phyloP scores from a whole-genome alignment of 2,329 filamentous ascomycete genomes.

The Trichophaea hybrida region DNA sequence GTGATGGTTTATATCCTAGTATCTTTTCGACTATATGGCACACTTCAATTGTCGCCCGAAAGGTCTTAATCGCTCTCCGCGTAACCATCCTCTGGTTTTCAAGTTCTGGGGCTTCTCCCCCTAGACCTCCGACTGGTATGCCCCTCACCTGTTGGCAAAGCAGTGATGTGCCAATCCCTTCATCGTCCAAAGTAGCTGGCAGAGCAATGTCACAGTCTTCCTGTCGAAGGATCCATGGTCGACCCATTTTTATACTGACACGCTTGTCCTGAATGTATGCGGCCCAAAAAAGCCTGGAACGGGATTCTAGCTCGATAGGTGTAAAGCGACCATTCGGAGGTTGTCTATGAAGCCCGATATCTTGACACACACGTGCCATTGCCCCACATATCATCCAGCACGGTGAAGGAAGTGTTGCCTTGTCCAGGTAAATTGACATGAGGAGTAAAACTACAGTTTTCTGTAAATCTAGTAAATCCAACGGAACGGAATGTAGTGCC shows the following conservation, averaged over 20 bases:
- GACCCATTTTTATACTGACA: conserved; percentile 25
- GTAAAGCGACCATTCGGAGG: conserved; percentile 18
- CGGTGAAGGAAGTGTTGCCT: conserved; percentile 26
- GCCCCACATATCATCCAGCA: conserved; percentile 27
- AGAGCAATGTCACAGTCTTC: conserved; percentile 25
- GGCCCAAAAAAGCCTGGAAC: conserved; percentile 26
- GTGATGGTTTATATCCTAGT: not conserved
- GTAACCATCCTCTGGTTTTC: not conserved
- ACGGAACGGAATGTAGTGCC: not conserved
- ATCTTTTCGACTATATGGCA: not conserved
- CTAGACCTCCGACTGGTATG: not conserved
- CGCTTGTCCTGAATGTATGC: conserved; percentile 26
- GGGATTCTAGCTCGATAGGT: conserved; percentile 21
- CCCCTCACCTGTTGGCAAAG: not conserved
- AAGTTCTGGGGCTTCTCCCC: not conserved
- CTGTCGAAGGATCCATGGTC: conserved; percentile 25
- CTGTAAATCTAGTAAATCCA: not conserved
- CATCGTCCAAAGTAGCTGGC: conserved; percentile 12
- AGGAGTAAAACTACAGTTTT: conserved; percentile 22
- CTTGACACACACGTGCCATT: conserved; percentile 27
- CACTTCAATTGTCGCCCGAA: not conserved
- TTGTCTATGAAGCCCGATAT: conserved; percentile 26
- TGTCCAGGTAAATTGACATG: conserved; percentile 27
- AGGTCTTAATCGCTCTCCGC: not conserved
- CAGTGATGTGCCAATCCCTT: not conserved